These are phyloP conservation scores for Fusarium metavorans DNA, from an alignment of 2,329 filamentous ascomycete genomes.

Conservation along the genomic window DNA sequence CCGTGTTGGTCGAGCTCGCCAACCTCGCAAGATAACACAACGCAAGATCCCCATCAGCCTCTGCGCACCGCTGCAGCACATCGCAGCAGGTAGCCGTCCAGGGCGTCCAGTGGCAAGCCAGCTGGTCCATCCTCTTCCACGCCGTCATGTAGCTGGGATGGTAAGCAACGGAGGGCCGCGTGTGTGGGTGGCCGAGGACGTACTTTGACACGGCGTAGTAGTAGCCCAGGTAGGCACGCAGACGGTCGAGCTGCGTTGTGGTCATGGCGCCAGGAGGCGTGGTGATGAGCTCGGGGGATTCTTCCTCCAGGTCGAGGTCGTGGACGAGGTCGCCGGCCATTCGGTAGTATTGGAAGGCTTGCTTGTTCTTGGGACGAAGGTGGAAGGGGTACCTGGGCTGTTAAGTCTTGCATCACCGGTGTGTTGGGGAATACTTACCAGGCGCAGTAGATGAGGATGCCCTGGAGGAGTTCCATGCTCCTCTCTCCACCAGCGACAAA, in stretches of 20 bases:
- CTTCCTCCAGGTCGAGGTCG: slow-evolving; percentile 63
- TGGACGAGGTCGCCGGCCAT: slow-evolving; percentile 64
- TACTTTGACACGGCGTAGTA: slow-evolving; percentile 59
- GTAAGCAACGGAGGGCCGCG: slow-evolving; percentile 15
- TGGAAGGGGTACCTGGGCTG: slow-evolving; percentile 65
- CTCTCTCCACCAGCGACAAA: slow-evolving; percentile 69
- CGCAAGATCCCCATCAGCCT: slow-evolving; percentile 54
- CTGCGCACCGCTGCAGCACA: slow-evolving; percentile 53
- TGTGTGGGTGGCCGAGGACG: slow-evolving; percentile 22
- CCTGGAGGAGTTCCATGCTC: slow-evolving; percentile 67
- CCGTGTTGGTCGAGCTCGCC: slow-evolving; percentile 55
- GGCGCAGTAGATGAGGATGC: slow-evolving; percentile 67
- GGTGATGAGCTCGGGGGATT: slow-evolving; percentile 36
- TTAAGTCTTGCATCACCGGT: not conserved
- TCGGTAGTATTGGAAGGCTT: slow-evolving; percentile 62
- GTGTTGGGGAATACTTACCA: slow-evolving; percentile 57
- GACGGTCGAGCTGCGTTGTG: slow-evolving; percentile 51
- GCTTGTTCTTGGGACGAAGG: slow-evolving; percentile 63
- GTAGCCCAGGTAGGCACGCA: slow-evolving; percentile 61
- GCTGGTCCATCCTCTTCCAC: slow-evolving; percentile 52
- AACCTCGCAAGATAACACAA: slow-evolving; percentile 59
- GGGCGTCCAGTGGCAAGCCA: slow-evolving; percentile 51
- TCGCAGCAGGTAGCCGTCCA: slow-evolving; percentile 62
- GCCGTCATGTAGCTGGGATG: slow-evolving; percentile 51
- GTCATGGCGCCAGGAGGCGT: slow-evolving; percentile 6